Conservation (phyloP, 805 yeast species). For the Teunomyces pallodes region DNA sequence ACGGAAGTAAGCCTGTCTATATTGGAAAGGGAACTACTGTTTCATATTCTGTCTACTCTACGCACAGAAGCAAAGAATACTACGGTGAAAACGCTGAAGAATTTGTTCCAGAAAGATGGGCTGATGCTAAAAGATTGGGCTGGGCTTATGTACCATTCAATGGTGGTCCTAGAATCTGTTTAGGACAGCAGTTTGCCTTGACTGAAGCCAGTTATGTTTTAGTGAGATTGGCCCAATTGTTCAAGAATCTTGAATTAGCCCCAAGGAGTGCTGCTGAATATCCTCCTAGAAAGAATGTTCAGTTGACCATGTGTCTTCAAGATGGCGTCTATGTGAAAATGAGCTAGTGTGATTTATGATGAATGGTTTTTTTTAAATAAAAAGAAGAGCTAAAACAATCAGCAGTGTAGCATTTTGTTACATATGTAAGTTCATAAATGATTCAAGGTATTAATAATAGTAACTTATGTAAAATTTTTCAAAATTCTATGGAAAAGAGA, state of each 20-base stretch:
- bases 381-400: background rate
- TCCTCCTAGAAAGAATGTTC: conserved; percentile 30
- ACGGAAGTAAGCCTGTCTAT: conserved; percentile 14
- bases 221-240: conserved; percentile 22
- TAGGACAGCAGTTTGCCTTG: conserved; percentile 30
- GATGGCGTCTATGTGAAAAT: conserved; percentile 17
- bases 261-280: conserved; percentile 15
- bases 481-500: background rate
- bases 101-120: conserved; percentile 27
- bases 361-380: background rate
- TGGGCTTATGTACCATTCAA: conserved; percentile 29
- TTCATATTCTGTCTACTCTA: conserved; percentile 28
- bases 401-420: too few relatives aligned
- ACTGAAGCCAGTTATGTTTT: conserved; percentile 25
- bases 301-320: conserved; percentile 23
- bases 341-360: background rate
- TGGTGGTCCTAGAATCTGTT: conserved; percentile 28
- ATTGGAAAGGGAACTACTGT: conserved; percentile 24
- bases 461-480: background rate
- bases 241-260: conserved; percentile 16
- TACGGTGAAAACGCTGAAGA: conserved; percentile 22
- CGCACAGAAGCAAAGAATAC: conserved; percentile 37
- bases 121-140: conserved; percentile 17
- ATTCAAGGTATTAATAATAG: too few relatives aligned
- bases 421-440: background rate